Evolutionary conservation across 805 yeast genomes (phyloP).

Genomic region (Starmerella bacillaris): DNA sequence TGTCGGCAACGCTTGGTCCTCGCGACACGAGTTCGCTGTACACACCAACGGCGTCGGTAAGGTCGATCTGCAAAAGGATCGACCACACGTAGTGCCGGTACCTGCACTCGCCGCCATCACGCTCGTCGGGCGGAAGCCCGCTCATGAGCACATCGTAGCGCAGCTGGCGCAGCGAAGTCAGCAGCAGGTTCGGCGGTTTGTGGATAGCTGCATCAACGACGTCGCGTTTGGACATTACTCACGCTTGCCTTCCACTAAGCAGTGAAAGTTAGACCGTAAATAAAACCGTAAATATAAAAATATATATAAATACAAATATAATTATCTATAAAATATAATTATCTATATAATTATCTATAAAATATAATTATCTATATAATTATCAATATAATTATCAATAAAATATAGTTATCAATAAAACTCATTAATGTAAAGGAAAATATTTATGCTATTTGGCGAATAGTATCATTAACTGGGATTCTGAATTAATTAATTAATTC

Average conservation of each 20-base stretch:
- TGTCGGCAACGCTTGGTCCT: constrained; percentile 42
- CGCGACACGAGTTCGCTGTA: constrained; percentile 37
- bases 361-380: too few relatives aligned
- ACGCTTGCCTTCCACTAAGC: too few relatives aligned
- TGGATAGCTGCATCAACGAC: constrained; percentile 33
- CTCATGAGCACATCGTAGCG: constrained; percentile 35
- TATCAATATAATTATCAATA: too few relatives aligned
- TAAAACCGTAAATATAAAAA: neutral
- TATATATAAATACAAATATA: neutral
- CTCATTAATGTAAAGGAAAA: too few relatives aligned
- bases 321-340: too few relatives aligned
- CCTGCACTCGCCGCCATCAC: constrained; percentile 33
- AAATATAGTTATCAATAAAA: too few relatives aligned
- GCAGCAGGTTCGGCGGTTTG: constrained; percentile 26
- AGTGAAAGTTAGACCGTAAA: neutral
- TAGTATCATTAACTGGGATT: too few relatives aligned
- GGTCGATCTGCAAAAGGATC: constrained; percentile 37
- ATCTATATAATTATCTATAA: too few relatives aligned
- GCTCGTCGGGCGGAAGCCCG: constrained; percentile 26
- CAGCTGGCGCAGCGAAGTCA: constrained; percentile 35
- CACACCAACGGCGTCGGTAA: constrained; percentile 35
- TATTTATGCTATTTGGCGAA: too few relatives aligned
- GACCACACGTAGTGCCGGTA: constrained; percentile 71
- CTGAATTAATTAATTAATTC: too few relatives aligned
- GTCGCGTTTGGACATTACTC: constrained; percentile 22